phyloP scores from a whole-genome alignment of 805 yeast genomes.

The Hanseniaspora osmophila region DNA sequence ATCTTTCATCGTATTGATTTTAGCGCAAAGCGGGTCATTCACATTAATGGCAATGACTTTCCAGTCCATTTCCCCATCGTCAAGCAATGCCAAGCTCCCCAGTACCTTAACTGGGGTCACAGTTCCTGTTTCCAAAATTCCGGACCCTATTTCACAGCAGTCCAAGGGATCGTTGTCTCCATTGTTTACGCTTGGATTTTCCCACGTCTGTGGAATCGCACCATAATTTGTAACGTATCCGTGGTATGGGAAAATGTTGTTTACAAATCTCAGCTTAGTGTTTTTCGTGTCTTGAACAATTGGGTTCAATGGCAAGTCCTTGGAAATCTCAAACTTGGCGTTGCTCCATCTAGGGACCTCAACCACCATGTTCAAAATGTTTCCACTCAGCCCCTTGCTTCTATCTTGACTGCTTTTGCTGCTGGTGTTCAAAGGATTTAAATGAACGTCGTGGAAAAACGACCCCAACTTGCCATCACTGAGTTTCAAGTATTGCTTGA shows the following conservation, averaged over 20 bases:
- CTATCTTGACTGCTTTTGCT: background rate
- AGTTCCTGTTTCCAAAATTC: slow-evolving; percentile 37
- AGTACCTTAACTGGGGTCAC: slow-evolving; percentile 52
- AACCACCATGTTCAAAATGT: slow-evolving; percentile 47
- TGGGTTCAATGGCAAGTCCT: slow-evolving; percentile 76
- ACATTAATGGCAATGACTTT: slow-evolving; percentile 60
- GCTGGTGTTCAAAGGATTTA: background rate
- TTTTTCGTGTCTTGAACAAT: slow-evolving; percentile 94
- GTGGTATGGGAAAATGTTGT: slow-evolving; percentile 97
- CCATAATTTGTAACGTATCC: slow-evolving; percentile 98
- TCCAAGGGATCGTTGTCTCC: slow-evolving; percentile 97
- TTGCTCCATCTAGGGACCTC: slow-evolving; percentile 98
- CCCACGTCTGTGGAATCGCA: slow-evolving; percentile 94
- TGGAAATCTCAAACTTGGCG: slow-evolving; percentile 90
- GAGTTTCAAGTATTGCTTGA: slow-evolving; percentile 31
- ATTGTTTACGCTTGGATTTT: slow-evolving; percentile 35
- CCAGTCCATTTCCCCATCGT: slow-evolving; percentile 97
- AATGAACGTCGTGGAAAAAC: slow-evolving; percentile 51
- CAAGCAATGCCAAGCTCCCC: slow-evolving; percentile 67
- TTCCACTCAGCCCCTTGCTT: background rate
- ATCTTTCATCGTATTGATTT: slow-evolving; percentile 51
- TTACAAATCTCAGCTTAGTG: slow-evolving; percentile 88
- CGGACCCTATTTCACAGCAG: slow-evolving; percentile 75
- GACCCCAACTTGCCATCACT: slow-evolving; percentile 38
- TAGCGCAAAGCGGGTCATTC: slow-evolving; percentile 48